phyloP scores from a whole-genome alignment of 208 protist genomes.

The Plasmodiophora brassicae region DNA sequence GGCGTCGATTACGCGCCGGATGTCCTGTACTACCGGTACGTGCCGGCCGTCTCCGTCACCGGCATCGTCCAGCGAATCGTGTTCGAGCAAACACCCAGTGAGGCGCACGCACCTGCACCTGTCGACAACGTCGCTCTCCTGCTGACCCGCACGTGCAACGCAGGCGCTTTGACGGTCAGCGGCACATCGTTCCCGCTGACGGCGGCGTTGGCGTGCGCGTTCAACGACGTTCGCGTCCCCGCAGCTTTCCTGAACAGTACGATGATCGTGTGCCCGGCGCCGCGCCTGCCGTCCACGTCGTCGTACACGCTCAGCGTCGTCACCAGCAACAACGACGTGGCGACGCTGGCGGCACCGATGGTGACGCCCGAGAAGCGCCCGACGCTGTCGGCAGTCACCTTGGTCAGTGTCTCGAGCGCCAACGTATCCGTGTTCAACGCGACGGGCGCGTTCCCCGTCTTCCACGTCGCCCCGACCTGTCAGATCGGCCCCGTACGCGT shows the following conservation, averaged over 20 bases:
- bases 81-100: neutral
- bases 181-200: neutral
- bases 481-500: neutral
- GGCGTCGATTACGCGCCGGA: neutral
- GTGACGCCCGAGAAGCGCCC: too few relatives aligned
- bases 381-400: neutral
- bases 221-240: neutral
- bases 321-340: too few relatives aligned
- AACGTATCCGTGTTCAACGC: neutral
- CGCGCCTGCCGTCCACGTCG: neutral
- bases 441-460: neutral
- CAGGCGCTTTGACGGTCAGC: neutral
- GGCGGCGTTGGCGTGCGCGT: neutral
- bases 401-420: neutral
- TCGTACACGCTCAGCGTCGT: too few relatives aligned
- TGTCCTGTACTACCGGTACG: neutral
- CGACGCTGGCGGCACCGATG: too few relatives aligned
- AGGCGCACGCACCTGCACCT: neutral
- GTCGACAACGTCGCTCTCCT: neutral
- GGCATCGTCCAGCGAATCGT: neutral
- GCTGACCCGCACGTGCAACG: neutral
- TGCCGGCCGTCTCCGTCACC: neutral
- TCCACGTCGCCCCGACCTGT: neutral
- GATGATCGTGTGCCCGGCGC: neutral
- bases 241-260: neutral